These are phyloP conservation scores for Tolypocladium inflatum DNA, from an alignment of 2,329 filamentous ascomycete species.

Conservation along the genomic window DNA sequence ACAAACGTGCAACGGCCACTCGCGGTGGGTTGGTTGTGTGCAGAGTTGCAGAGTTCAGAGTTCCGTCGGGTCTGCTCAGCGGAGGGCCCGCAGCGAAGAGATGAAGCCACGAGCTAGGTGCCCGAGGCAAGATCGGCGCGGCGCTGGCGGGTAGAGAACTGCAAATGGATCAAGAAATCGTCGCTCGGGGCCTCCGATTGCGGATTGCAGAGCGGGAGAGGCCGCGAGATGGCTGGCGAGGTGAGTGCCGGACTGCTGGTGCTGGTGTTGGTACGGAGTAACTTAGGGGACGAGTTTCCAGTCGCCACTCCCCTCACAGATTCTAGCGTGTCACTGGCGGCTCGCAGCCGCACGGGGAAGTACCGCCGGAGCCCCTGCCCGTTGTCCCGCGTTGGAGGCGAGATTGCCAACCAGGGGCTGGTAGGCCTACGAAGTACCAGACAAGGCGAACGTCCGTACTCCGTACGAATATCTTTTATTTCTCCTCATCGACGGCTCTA, in stretches of 20 bases:
- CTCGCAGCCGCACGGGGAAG: no score
- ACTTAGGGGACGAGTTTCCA: background rate
- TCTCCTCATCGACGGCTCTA: background rate
- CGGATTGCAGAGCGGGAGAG: background rate
- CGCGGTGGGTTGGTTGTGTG: background rate
- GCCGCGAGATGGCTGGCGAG: background rate
- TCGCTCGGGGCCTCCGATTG: background rate
- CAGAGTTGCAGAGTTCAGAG: background rate
- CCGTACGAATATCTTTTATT: no score
- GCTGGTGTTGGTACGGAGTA: no score
- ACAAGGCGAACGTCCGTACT: no score
- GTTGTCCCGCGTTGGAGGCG: no score
- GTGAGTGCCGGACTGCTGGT: no score
- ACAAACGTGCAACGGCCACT: background rate
- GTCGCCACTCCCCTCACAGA: background rate
- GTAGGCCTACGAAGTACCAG: no score
- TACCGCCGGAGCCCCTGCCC: no score
- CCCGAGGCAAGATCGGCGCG: background rate
- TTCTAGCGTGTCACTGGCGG: background rate
- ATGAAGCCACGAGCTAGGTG: background rate
- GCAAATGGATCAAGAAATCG: background rate
- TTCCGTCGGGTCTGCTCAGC: background rate
- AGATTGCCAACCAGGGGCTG: no score
- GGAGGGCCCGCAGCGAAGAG: background rate
- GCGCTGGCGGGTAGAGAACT: background rate